Evolutionary conservation across 2,329 filamentous ascomycete species (phyloP).

Genomic region (Alternaria viburni): DNA sequence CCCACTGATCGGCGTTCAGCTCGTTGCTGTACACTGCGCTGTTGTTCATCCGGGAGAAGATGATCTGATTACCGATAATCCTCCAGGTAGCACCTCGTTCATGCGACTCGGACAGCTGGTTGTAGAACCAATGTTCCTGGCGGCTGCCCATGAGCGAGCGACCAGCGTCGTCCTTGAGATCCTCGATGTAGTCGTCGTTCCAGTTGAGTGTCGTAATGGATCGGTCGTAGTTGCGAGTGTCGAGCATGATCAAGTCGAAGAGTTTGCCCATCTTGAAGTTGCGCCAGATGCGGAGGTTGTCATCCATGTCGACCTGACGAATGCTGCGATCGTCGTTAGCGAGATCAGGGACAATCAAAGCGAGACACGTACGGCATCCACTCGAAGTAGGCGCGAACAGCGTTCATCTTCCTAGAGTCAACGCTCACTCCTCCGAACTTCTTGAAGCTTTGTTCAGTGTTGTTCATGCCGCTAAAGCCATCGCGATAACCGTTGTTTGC

Average conservation of each 20-base stretch:
- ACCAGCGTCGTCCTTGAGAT: constrained; percentile 68
- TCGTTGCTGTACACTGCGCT: constrained; percentile 22
- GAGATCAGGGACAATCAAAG: constrained; percentile 51
- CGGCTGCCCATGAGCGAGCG: constrained; percentile 71
- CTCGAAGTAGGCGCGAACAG: constrained; percentile 54
- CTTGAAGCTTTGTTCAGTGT: constrained; percentile 52
- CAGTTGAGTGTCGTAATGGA: constrained; percentile 39
- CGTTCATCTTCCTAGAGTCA: constrained; percentile 56
- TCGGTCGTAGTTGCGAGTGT: constrained; percentile 51
- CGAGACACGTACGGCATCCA: constrained; percentile 47
- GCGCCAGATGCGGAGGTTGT: constrained; percentile 53
- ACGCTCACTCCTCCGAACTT: constrained; percentile 49
- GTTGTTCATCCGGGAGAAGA: constrained; percentile 39
- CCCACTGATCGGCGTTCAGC: constrained; percentile 63
- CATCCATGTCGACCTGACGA: constrained; percentile 53
- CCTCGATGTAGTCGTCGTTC: constrained; percentile 65
- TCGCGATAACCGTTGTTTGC: constrained; percentile 53
- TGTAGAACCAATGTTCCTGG: constrained; percentile 70
- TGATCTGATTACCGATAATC: constrained; percentile 71
- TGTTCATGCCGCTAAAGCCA: constrained; percentile 50
- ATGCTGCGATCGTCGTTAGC: constrained; percentile 44
- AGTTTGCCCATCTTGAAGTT: constrained; percentile 49
- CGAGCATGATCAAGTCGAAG: constrained; percentile 52
- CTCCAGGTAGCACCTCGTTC: constrained; percentile 70
- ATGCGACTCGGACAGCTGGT: constrained; percentile 60